Evolutionary conservation across 2,329 filamentous ascomycete genomes (phyloP), one percentile per base, ranked within the genome.

Genomic region (Colletotrichum nymphaeae): DNA sequence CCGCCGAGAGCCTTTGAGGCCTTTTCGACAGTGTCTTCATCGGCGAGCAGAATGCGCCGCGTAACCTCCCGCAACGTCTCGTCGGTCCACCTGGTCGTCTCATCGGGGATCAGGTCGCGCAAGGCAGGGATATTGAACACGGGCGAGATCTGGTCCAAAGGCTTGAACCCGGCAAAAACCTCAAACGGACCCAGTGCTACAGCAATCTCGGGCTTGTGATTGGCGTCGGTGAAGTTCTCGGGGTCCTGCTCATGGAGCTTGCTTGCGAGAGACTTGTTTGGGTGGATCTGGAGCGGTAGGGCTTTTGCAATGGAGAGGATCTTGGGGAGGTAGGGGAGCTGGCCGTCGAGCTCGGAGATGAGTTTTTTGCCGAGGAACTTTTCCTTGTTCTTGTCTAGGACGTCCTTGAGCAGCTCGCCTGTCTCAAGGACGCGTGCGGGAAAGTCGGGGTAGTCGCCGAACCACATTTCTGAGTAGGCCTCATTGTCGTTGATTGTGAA

Each of bases 191-290:
- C 87, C 1, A 95, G 83, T 0, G 93, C 93, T 1, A 95, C 84
- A 1, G 93, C 93, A 66, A 95, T 95, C 79, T 95, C 93, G 1
- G 93, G 93, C 82, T 95, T 95, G 85, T 95, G 93, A 80, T 95
- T 95, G 3, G 88, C 84, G 76, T 95, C 93, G 1, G 89, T 89
- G 80, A 93, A 95, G 70, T 90, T 88, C 2, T 89, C 81, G 0
- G 93, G 92, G 67, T 94, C 86, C 75, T 90, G 80, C 67, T 87
- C 79, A 82, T 95, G 92, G 2, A 95, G 86, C 77, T 91, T 86
- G 9, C 86, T 82, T 0, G 93, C 89, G 1, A 95, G 87, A 0
- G 88, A 84, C 78, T 93, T 93, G 83, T 95, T 89, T 37, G 93
- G 93, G 75, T 95, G 93, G 16, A 95, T 87, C 79, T 95, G 93